Conservation (phyloP, 164 flowering plant species). For the Vitis vinifera region DNA sequence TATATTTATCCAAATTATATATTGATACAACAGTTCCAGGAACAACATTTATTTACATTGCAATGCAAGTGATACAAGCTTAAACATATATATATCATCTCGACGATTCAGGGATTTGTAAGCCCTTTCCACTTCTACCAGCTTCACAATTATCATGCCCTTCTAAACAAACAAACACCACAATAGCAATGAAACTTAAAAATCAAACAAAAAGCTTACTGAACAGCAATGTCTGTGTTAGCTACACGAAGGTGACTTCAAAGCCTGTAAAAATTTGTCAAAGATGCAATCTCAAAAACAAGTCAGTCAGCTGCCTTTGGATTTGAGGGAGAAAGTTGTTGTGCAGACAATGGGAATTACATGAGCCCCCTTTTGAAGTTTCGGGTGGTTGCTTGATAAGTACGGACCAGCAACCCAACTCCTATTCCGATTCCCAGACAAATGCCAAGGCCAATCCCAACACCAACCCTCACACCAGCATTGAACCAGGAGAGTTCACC, state of each 20-base stretch:
- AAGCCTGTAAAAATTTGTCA: slow-evolving; percentile 16
- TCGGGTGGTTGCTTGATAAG: slow-evolving; percentile 71
- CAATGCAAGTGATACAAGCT: slow-evolving; percentile 4
- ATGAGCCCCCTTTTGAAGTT: slow-evolving; percentile 61
- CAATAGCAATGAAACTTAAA: not conserved
- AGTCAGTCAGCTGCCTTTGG: slow-evolving; percentile 27
- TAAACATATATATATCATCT: not conserved
- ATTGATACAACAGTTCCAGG: not conserved
- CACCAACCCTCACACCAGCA: slow-evolving; percentile 89
- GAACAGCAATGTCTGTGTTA: slow-evolving; percentile 2
- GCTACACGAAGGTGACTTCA: slow-evolving; percentile 19
- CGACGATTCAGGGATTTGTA: not conserved
- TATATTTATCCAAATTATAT: no score
- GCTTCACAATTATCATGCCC: not conserved
- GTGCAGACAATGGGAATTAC: slow-evolving; percentile 15
- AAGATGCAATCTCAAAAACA: slow-evolving; percentile 8
- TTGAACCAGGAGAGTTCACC: slow-evolving; percentile 91
- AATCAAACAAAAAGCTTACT: not conserved
- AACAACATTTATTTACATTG: slow-evolving; percentile 17
- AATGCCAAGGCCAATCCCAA: slow-evolving; percentile 85
- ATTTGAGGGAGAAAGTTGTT: not conserved
- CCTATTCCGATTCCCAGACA: slow-evolving; percentile 84
- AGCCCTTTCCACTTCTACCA: slow-evolving; percentile 1
- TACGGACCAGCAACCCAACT: slow-evolving; percentile 75
- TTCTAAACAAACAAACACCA: slow-evolving; percentile 4